Evolutionary conservation across 768 basidiomycete genomes (phyloP), one percentile per base, ranked within the genome.

Genomic region (Russula dissimulans): DNA sequence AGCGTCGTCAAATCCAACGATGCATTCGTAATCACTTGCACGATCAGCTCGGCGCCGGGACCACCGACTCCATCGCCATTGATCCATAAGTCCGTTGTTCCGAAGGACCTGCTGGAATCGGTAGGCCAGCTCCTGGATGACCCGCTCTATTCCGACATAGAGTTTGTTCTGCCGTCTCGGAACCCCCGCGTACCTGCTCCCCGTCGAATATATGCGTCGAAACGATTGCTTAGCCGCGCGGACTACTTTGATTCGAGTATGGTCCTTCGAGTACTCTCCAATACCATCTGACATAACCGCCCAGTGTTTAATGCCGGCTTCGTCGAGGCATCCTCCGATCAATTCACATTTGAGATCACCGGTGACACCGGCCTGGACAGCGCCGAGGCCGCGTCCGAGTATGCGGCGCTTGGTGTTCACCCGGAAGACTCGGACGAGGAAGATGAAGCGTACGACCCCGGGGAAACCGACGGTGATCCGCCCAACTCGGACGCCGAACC

Each of bases 121-220:
- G 76, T 92, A n/a, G 91, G 91, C 5, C 72, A 77, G 36, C 73
- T 93, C 29, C 75, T 93, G 10, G 85, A 93, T 66, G 87, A 93
- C 66, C 87, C 87, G n/a, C 69, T 80, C 12, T 93, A 92, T 66
- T 91, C 91, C 6, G 91, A 94, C 66, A 82, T 93, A 17, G 84
- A 87, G 69, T 93, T 94, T 64, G 74, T 91, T 18, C 73, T 93
- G 34, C 87, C 87, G 0, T 72, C 75, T 45, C 73, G 73, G 36
- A 68, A 76, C 38, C 70, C 71, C 26, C 70, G 75, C 31, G 72
- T 73, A 15, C 70, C 72, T 26, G 76, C 72, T 44, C 64, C 67
- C 31, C 71, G 76, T 15, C 68, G 68, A 15, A 87, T 94, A 63
- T 87, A 81, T 69, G 91, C 90, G 1, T 81, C 83, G 46, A 82